Percentiles rank a stretch among this genome's conserved stretches.
These are phyloP conservation scores for Capsicum rhomboideum DNA, from an alignment of 257 asterid genomes.

Conservation along the genomic window DNA sequence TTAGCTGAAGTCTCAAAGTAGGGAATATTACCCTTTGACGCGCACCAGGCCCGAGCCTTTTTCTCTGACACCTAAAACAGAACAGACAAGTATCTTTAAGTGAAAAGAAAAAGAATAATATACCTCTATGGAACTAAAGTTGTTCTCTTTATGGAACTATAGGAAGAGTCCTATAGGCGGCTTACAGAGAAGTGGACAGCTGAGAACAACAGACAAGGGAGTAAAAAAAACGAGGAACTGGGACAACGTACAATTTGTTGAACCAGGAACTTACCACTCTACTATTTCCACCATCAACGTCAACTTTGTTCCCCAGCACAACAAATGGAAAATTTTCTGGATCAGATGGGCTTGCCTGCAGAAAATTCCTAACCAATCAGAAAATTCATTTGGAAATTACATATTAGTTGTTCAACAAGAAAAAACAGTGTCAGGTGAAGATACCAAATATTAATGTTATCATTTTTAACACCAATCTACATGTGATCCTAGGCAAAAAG, in stretches of 20 bases:
- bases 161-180: background rate
- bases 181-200: background rate
- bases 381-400: background rate
- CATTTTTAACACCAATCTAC: background rate
- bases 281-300: slow-evolving; percentile 93
- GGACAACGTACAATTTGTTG: background rate
- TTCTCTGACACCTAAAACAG: slow-evolving; percentile 82
- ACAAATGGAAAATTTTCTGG: slow-evolving; percentile 97
- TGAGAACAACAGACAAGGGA: background rate
- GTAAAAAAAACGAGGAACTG: background rate
- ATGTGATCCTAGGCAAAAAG: background rate
- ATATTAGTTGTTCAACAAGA: background rate
- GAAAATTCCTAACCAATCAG: background rate
- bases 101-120: background rate
- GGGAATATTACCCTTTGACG: slow-evolving; percentile 91
- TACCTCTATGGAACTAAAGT: background rate
- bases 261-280: slow-evolving; percentile 60
- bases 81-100: background rate
- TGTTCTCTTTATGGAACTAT: background rate
- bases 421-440: background rate
- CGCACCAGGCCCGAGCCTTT: slow-evolving; percentile 99
- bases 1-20: slow-evolving; percentile 98
- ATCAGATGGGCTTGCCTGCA: slow-evolving; percentile 98
- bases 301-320: slow-evolving; percentile 95
- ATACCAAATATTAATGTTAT: background rate